Evolutionary conservation across 345 rosid species (phyloP).

Genomic region (Orychophragmus violaceus): DNA sequence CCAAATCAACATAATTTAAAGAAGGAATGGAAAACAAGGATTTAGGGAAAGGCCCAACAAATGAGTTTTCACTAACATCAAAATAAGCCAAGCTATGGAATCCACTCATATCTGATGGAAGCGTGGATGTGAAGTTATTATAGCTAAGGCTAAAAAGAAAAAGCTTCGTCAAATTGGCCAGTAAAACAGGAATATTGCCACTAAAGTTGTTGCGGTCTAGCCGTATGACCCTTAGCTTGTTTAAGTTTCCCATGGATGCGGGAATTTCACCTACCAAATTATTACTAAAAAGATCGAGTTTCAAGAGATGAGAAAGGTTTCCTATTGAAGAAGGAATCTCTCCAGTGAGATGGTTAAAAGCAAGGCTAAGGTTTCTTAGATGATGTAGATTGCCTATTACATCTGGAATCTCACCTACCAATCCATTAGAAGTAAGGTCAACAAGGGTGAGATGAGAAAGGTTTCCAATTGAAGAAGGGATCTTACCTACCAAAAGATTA

Average conservation of each 20-base stretch:
- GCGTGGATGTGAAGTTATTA: neutral
- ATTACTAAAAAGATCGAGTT: neutral
- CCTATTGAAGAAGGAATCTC: neutral
- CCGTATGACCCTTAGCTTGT: neutral
- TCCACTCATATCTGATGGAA: neutral
- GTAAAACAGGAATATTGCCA: neutral
- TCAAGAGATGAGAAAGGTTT: neutral
- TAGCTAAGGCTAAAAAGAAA: accelerated
- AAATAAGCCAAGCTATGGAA: neutral
- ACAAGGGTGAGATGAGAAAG: too few species aligned
- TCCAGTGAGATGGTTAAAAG: neutral
- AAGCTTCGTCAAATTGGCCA: neutral
- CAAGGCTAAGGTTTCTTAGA: neutral
- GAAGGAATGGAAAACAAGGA: neutral
- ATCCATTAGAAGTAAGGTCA: too few species aligned
- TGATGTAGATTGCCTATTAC: neutral
- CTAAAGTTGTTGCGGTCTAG: neutral
- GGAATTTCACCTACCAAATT: slow-evolving; percentile 3
- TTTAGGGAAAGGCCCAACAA: neutral
- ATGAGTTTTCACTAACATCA: neutral
- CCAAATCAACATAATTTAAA: neutral
- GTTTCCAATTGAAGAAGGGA: neutral
- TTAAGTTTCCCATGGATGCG: neutral
- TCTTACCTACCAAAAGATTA: neutral
- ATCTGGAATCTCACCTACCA: too few species aligned